Percentiles rank a stretch among this genome's conserved stretches.
Evolutionary conservation across 371 early-diverging fungal genomes (phyloP).

Genomic region (Mucor piriformis): DNA sequence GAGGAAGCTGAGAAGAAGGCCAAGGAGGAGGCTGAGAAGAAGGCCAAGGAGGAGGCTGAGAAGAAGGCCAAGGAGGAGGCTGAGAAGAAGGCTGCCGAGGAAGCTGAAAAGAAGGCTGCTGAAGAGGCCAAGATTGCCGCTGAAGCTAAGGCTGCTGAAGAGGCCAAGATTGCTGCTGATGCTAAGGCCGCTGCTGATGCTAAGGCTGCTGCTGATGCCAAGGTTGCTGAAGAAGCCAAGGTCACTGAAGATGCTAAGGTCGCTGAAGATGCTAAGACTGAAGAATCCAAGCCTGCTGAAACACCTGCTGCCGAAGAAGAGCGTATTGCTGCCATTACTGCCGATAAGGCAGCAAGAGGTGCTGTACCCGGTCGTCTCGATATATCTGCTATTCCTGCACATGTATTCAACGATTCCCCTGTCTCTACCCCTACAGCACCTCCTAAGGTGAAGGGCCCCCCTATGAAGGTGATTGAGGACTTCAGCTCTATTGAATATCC

Average conservation of each 20-base stretch:
- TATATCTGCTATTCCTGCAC: slow-evolving; percentile 37
- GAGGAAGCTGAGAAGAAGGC: slow-evolving; percentile 39
- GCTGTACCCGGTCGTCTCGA: slow-evolving; percentile 35
- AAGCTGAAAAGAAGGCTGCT: slow-evolving; percentile 17
- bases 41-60: slow-evolving; percentile 39
- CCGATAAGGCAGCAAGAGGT: slow-evolving; percentile 36
- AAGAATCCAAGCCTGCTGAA: slow-evolving; percentile 19
- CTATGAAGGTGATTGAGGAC: slow-evolving; percentile 39
- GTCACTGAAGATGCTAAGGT: slow-evolving; percentile 22
- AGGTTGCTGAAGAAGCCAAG: slow-evolving; percentile 22
- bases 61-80: slow-evolving; percentile 18
- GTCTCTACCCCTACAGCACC: slow-evolving; percentile 20
- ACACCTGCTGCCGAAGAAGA: slow-evolving; percentile 30
- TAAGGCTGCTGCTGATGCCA: slow-evolving; percentile 7
- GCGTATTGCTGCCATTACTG: slow-evolving; percentile 41
- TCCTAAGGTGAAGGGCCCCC: slow-evolving; percentile 30
- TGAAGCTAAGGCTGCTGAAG: slow-evolving; percentile 19
- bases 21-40: slow-evolving; percentile 40
- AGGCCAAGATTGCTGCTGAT: slow-evolving; percentile 22
- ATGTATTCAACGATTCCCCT: slow-evolving; percentile 25
- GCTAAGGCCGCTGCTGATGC: slow-evolving; percentile 19
- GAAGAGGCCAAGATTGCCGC: slow-evolving; percentile 21
- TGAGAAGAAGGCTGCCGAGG: slow-evolving; percentile 6
- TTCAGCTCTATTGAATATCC: slow-evolving; percentile 46
- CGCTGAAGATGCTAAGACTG: slow-evolving; percentile 30